Evolutionary conservation across 2,329 filamentous ascomycete species (phyloP), one percentile per base, ranked within the genome.

Genomic region (Fusarium musae): DNA sequence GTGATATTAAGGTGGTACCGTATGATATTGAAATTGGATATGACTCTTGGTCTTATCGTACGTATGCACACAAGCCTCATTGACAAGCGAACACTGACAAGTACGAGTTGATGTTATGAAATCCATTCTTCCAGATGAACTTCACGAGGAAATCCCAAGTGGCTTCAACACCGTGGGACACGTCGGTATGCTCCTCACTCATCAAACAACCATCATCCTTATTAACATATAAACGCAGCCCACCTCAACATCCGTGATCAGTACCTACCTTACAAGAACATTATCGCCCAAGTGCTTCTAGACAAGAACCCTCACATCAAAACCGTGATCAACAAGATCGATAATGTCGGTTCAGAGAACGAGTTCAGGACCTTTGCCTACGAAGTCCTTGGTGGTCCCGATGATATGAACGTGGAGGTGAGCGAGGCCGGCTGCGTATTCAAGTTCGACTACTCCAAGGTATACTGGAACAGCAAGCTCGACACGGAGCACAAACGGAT

Each of bases 401-500:
- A 94, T 76, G 92, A 98, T 78, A 85, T 98, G 82, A 91, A 95
- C 59, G 96, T 99, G 61, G 90, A 93, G 71, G 88, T 96, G 59
- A 90, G 89, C 73, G 95, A 98, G 83, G 92, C 93, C 77, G 89
- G 91, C 69, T 98, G 96, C 84, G 85, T 87, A n/a, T 99, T 97
- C 84, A 87, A 87, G 63, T 98, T 99, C 82, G 93, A 99, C 85
- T 99, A 97, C 82, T 90, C 93, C 70, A 97, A 97, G 77, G 96
- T 99, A 8, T 99, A 99, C 86, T 99, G 96, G 96, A 99, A 99
- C 83, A 95, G 91, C 78, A 91, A 96, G 75, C 89, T 99, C 19
- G 92, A 97, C 78, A 93, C 91, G 2, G 96, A 99, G 83, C 96
- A 99, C 83, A 90, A 92, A 73, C 88, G 96, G 6, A 85, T 98